A percentile compares a stretch with the other conserved stretches of the same genome.
phyloP scores from a whole-genome alignment of 768 basidiomycete genomes.

The Amanita rubescens region DNA sequence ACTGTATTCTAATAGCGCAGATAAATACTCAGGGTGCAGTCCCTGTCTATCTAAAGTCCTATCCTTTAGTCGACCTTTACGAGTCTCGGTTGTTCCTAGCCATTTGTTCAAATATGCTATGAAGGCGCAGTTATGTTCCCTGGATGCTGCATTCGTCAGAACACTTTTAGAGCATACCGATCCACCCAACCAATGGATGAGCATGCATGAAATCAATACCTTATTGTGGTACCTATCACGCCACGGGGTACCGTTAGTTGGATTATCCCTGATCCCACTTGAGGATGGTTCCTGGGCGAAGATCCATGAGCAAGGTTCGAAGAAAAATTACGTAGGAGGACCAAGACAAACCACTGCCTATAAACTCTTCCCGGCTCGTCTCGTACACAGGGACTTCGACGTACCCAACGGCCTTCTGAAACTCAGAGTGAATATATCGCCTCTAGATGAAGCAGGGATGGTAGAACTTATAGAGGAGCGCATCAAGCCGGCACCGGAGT shows the following conservation, averaged over 20 bases:
- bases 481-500: slow-evolving; percentile 2
- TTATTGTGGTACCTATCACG: slow-evolving; percentile 21
- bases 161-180: slow-evolving; percentile 5
- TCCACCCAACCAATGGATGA: slow-evolving; percentile 10
- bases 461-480: slow-evolving; percentile 11
- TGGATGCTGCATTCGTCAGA: slow-evolving; percentile 22
- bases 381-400: slow-evolving; percentile 23
- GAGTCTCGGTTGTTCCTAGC: slow-evolving; percentile 15
- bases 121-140: slow-evolving; percentile 11
- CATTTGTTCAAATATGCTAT: slow-evolving; percentile 15
- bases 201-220: slow-evolving; percentile 15
- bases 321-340: slow-evolving; percentile 21
- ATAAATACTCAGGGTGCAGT: slow-evolving; percentile 7
- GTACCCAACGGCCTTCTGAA: slow-evolving; percentile 11
- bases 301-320: slow-evolving; percentile 14
- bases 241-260: slow-evolving; percentile 14
- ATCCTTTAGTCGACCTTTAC: slow-evolving; percentile 13
- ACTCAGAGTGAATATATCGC: slow-evolving; percentile 19
- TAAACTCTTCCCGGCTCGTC: slow-evolving; percentile 17
- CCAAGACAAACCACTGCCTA: slow-evolving; percentile 11
- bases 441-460: slow-evolving; percentile 13
- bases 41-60: slow-evolving; percentile 15
- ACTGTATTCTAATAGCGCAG: slow-evolving; percentile 15
- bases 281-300: slow-evolving; percentile 23
- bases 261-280: slow-evolving; percentile 29